These are phyloP conservation scores for Wallacemonas sp. DNA, from an alignment of 208 protist genomes.

Conservation along the genomic window DNA sequence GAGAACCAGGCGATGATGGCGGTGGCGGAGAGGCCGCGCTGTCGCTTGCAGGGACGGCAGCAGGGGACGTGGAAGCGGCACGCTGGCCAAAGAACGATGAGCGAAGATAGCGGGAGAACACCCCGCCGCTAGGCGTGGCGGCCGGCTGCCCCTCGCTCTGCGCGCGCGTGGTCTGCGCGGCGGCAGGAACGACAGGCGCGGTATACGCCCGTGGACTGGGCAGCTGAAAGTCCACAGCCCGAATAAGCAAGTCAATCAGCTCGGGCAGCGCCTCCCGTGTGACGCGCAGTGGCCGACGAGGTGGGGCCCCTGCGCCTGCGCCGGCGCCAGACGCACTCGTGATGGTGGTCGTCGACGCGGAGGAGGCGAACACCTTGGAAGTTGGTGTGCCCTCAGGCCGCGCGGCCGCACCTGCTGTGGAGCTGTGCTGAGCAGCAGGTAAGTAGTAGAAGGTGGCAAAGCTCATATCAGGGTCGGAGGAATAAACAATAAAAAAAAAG, in stretches of 20 bases:
- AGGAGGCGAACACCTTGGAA: background rate
- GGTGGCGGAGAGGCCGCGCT: background rate
- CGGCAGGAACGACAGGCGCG: background rate
- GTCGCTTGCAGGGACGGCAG: too few species aligned
- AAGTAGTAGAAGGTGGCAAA: slow-evolving; percentile 8
- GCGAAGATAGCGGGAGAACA: background rate
- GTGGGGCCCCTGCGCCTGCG: background rate
- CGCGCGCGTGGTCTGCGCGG: background rate
- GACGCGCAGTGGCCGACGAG: slow-evolving; percentile 49
- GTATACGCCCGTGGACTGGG: slow-evolving; percentile 23
- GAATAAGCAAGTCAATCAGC: slow-evolving; percentile 68
- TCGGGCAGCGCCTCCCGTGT: slow-evolving; percentile 62
- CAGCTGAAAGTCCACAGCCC: slow-evolving; percentile 75
- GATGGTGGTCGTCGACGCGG: background rate
- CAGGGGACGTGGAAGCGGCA: background rate
- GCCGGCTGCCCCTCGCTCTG: too few species aligned
- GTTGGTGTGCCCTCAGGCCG: too few species aligned
- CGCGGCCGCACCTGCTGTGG: background rate
- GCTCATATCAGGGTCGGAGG: background rate
- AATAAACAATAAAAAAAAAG: slow-evolving; percentile 10
- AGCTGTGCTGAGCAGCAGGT: background rate
- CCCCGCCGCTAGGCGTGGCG: background rate
- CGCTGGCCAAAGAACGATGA: background rate
- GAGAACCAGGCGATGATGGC: background rate
- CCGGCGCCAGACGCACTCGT: background rate